These are phyloP conservation scores for Leccinum ochraceum DNA, from an alignment of 768 basidiomycete species.

Conservation along the genomic window DNA sequence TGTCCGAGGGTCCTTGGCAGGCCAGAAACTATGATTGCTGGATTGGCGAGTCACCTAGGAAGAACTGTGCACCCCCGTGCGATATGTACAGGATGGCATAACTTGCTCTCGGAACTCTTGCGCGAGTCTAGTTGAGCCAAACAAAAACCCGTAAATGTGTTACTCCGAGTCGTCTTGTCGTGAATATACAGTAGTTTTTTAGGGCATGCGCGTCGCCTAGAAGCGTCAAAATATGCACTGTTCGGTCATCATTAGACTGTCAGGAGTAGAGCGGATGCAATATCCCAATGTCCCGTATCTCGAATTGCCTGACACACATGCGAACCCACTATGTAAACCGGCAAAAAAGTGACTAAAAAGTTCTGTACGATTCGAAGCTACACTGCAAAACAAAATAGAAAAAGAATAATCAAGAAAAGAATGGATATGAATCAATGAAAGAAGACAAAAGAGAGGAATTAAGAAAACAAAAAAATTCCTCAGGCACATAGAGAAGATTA, in stretches of 20 bases:
- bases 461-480: constrained; percentile 13
- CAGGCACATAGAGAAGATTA: constrained; percentile 29
- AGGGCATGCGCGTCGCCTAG: neutral
- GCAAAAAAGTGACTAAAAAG: constrained; percentile 23
- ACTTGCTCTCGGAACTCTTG: neutral
- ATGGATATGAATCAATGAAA: neutral
- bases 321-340: constrained; percentile 8
- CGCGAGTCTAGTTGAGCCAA: neutral
- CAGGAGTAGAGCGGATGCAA: neutral
- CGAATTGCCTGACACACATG: constrained; percentile 10
- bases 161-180: neutral
- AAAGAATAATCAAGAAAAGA: constrained; percentile 29
- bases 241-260: neutral
- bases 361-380: constrained; percentile 21
- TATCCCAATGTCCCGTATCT: neutral
- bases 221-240: neutral
- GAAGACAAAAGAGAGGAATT: neutral
- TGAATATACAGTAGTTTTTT: neutral
- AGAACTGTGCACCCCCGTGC: neutral
- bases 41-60: neutral
- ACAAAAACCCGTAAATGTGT: neutral
- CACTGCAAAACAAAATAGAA: constrained; percentile 34
- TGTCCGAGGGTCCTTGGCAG: neutral
- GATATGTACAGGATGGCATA: neutral
- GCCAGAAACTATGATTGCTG: neutral